Evolutionary conservation across 495 filamentous ascomycete genomes (phyloP), one percentile per base, ranked within the genome.

Genomic region (Tuber umbilicatum): DNA sequence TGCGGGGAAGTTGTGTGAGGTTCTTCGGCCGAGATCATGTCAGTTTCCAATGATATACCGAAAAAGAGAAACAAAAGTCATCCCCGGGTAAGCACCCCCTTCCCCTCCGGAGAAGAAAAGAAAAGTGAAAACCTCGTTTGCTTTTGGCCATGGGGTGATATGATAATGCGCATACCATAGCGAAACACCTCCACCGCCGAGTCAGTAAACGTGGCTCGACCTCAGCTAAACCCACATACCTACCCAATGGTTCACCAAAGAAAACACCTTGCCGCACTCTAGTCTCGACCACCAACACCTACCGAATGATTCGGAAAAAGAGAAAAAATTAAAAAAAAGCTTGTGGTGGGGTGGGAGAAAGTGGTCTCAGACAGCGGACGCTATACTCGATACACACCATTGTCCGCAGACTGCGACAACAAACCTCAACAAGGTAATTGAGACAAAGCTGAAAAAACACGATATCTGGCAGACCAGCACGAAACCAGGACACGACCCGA

Each of bases 381-480:
- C 55, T 64, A 64, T 64, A 64, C 55, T 64, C 55, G 14, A 64
- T 64, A 35, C 55, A 64, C 27, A 64, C 55, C 55, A 5, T 64
- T 10, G n/a, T 23, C 55, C 55, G 55, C 55, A 35, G 55, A 64
- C n/a, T 35, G 17, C 27, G 17, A 64, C 27, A 64, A 35, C 55
- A 35, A 64, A 31, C 55, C 55, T 64, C 17, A 64, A 64, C 27
- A 64, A 35, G 55, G 27, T 12, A 64, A 64, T 64, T 64, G 55
- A 64, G 55, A 64, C 55, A 64, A 64, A 64, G 55, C 55, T 64
- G 55, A 64, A 64, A 64, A 31, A 16, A 55, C 27, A 64, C 27
- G 55, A 64, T 64, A 31, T 14, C 55, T 35, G 55, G 55, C 35
- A 64, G 10, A 64, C 55, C 27, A 14, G 12, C 0, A 64, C 27